Conservation (phyloP, 2,329 filamentous ascomycete genomes). For the Pseudomassariella vexata region DNA sequence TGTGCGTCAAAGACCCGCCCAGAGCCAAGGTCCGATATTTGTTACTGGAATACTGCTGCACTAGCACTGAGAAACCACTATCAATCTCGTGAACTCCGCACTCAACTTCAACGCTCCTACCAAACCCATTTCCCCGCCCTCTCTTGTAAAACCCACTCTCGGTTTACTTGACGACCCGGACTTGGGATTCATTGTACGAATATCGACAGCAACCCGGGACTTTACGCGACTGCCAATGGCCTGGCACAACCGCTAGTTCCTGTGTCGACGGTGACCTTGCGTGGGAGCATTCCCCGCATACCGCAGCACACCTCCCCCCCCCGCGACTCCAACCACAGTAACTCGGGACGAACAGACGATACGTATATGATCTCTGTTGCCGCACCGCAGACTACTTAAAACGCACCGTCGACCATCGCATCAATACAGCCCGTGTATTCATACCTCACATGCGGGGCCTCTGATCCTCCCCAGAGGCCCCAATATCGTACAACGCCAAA, state of each 20-base stretch:
- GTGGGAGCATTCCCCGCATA: constrained; percentile 54
- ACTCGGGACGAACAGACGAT: constrained; percentile 2
- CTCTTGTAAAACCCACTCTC: too few species aligned
- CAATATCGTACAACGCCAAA: constrained; percentile 1
- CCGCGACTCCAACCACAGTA: constrained; percentile 8
- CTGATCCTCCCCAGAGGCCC: constrained; percentile 7
- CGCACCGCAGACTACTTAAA: too few species aligned
- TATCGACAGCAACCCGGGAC: constrained; percentile 5
- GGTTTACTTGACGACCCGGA: too few species aligned
- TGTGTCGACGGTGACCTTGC: constrained; percentile 50
- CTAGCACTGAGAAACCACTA: too few species aligned
- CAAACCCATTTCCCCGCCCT: too few species aligned
- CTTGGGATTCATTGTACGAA: too few species aligned
- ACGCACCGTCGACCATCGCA: background rate
- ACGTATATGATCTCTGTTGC: too few species aligned
- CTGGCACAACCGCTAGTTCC: constrained; percentile 47
- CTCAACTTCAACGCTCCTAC: too few species aligned
- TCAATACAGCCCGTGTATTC: background rate
- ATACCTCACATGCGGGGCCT: constrained; percentile 2
- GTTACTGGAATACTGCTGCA: too few species aligned
- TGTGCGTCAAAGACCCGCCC: too few species aligned
- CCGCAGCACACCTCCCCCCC: constrained; percentile 34
- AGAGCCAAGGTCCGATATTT: too few species aligned
- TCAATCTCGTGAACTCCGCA: too few species aligned
- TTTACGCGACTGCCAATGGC: constrained; percentile 43